These are phyloP conservation scores for Fusarium dimerum DNA, from an alignment of 2,329 filamentous ascomycete species.

Conservation along the genomic window DNA sequence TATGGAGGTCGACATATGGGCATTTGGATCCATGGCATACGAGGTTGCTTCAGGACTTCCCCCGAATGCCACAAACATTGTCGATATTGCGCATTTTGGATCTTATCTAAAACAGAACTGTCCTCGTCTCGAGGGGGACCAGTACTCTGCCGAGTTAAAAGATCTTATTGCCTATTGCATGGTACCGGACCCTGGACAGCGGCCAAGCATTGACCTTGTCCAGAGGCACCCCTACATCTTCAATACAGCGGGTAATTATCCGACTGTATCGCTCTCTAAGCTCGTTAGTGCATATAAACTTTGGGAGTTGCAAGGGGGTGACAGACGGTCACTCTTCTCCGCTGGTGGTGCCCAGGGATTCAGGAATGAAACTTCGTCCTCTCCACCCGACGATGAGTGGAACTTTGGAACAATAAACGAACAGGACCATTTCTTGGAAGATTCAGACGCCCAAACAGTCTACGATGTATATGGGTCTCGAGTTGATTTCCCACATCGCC, in stretches of 20 bases:
- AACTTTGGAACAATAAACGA: constrained; percentile 63
- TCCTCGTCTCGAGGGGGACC: constrained; percentile 69
- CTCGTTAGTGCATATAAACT: constrained; percentile 72
- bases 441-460: constrained; percentile 57
- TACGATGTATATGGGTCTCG: constrained; percentile 61
- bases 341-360: constrained; percentile 59
- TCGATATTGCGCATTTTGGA: constrained; percentile 50
- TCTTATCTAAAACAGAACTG: constrained; percentile 60
- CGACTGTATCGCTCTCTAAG: constrained; percentile 62
- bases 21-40: constrained; percentile 77
- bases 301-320: constrained; percentile 75
- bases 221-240: constrained; percentile 69
- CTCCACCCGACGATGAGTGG: no score
- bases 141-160: constrained; percentile 69
- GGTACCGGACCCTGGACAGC: constrained; percentile 64
- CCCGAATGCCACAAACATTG: constrained; percentile 63
- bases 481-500: constrained; percentile 57
- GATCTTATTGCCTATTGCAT: constrained; percentile 74
- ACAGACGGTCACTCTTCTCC: constrained; percentile 65
- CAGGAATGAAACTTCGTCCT: constrained; percentile 72
- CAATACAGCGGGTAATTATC: constrained; percentile 63
- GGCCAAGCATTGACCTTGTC: constrained; percentile 70
- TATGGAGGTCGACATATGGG: constrained; percentile 80
- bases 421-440: constrained; percentile 53
- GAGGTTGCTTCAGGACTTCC: constrained; percentile 80